phyloP scores from a whole-genome alignment of 1,284 basidiomycete species.

The Ustilago tritici region DNA sequence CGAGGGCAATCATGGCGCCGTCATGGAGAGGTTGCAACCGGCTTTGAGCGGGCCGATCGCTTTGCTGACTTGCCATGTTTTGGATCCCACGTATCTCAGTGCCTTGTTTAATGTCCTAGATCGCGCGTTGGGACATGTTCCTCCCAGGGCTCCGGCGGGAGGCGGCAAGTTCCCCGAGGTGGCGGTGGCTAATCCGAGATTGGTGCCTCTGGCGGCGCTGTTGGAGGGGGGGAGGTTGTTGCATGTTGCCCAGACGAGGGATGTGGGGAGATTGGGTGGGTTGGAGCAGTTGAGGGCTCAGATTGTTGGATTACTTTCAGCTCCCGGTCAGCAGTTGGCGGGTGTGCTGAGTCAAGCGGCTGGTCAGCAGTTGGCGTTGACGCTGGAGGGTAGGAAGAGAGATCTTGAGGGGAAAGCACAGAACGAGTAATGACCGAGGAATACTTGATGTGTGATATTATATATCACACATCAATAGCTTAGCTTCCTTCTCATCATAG shows the following conservation, averaged over 20 bases:
- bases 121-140: conserved; percentile 48
- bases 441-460: conserved; percentile 7
- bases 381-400: conserved; percentile 61
- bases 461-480: not conserved
- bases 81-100: conserved; percentile 58
- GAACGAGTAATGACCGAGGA: too few species aligned
- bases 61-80: conserved; percentile 57
- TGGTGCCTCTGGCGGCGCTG: conserved; percentile 59
- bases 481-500: not conserved
- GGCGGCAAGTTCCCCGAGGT: conserved; percentile 21
- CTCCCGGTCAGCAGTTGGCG: conserved; percentile 59
- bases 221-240: conserved; percentile 54
- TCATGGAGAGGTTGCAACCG: conserved; percentile 36
- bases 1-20: not conserved
- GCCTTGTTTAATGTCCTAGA: conserved; percentile 58
- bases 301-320: conserved; percentile 64
- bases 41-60: conserved; percentile 60
- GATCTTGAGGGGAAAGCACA: conserved; percentile 55
- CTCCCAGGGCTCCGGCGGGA: conserved; percentile 31
- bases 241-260: conserved; percentile 55
- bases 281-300: conserved; percentile 59
- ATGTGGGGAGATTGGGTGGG: conserved; percentile 54
- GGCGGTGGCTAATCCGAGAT: conserved; percentile 49
- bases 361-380: conserved; percentile 57
- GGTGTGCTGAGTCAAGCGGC: conserved; percentile 59